phyloP scores from a whole-genome alignment of 164 flowering plant genomes.

The Paratinospora sagittata region DNA sequence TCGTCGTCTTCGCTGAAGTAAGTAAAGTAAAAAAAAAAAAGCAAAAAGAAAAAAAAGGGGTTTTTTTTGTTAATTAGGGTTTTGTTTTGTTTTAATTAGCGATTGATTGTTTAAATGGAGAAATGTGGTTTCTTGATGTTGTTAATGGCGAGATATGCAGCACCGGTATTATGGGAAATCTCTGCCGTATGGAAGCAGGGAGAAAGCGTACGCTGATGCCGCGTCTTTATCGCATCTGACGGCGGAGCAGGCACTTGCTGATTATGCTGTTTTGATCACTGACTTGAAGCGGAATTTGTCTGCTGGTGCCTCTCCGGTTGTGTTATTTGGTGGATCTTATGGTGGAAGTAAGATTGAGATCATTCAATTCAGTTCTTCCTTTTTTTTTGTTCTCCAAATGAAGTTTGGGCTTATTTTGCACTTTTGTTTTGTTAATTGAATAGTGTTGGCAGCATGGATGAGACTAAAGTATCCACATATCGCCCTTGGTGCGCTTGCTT shows the following conservation, averaged over 20 bases:
- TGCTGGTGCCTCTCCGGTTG: slow-evolving; percentile 73
- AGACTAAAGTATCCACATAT: slow-evolving; percentile 90
- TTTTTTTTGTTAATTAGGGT: not conserved
- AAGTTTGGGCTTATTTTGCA: not conserved
- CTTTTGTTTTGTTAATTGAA: slow-evolving; percentile 11
- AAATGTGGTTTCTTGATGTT: not conserved
- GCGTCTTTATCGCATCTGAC: slow-evolving; percentile 59
- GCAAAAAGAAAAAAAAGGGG: too few relatives aligned
- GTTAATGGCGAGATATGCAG: slow-evolving; percentile 30
- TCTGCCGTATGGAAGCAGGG: slow-evolving; percentile 74
- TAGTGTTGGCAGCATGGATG: slow-evolving; percentile 98
- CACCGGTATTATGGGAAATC: slow-evolving; percentile 95
- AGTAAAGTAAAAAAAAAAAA: not conserved
- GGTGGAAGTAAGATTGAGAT: slow-evolving; percentile 73
- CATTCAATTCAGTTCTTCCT: too few relatives aligned
- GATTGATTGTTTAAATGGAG: not conserved
- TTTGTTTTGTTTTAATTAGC: not conserved
- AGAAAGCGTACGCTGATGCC: slow-evolving; percentile 62
- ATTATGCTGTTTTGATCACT: slow-evolving; percentile 65
- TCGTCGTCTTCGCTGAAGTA: slow-evolving; percentile 83
- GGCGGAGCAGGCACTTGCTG: slow-evolving; percentile 89
- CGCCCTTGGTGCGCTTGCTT: slow-evolving; percentile 83
- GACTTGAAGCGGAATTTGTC: slow-evolving; percentile 67
- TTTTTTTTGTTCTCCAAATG: not conserved
- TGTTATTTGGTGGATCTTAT: slow-evolving; percentile 90